These are phyloP conservation scores for Leccinum longicurvipes DNA, from an alignment of 768 basidiomycete species.

Conservation along the genomic window DNA sequence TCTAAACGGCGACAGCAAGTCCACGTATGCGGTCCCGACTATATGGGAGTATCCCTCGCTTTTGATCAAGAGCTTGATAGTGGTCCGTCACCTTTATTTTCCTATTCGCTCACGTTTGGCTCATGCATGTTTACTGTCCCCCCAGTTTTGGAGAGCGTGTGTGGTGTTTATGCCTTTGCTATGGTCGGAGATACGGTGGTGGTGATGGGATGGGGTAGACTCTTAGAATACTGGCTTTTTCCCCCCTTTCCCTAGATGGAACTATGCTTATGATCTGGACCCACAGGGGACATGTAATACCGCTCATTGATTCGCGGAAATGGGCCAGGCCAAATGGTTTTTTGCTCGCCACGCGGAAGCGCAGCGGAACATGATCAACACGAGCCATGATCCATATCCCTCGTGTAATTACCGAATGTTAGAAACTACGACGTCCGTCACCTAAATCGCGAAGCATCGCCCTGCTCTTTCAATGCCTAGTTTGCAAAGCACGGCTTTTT, in stretches of 20 bases:
- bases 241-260: not conserved
- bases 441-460: not conserved
- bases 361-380: too few species aligned
- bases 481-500: too few species aligned
- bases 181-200: conserved; percentile 85
- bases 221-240: not conserved
- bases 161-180: conserved; percentile 86
- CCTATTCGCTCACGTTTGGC: not conserved
- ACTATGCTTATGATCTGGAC: conserved; percentile 8
- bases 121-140: not conserved
- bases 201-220: conserved; percentile 30
- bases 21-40: conserved; percentile 39
- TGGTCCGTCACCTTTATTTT: conserved; percentile 52
- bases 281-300: not conserved
- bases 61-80: conserved; percentile 54
- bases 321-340: too few species aligned
- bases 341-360: too few species aligned
- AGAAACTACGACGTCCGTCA: too few species aligned
- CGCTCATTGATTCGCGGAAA: not conserved
- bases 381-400: too few species aligned
- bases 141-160: conserved; percentile 85
- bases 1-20: conserved; percentile 31
- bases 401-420: too few species aligned
- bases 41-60: conserved; percentile 69
- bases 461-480: too few species aligned